Evolutionary conservation across 164 flowering plant species (phyloP).

Genomic region (grape (Vitis vinifera)): ASM3070453v1 NC_081805.1:6885501-6886000

Average conservation of each 20-base stretch:
- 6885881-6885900: too few species aligned
- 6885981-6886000: slow-evolving; percentile 45
- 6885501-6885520: slow-evolving; percentile 51
- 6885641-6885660: slow-evolving; percentile 39
- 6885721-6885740: slow-evolving; percentile 32
- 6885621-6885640: slow-evolving; percentile 47
- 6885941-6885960: slow-evolving; percentile 40
- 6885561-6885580: slow-evolving; percentile 70
- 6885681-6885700: slow-evolving; percentile 59
- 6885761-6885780: too few species aligned
- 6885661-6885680: slow-evolving; percentile 62
- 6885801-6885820: neutral
- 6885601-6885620: slow-evolving; percentile 28
- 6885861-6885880: too few species aligned
- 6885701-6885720: slow-evolving; percentile 46
- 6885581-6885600: slow-evolving; percentile 39
- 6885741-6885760: neutral
- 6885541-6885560: slow-evolving; percentile 45
- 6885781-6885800: neutral
- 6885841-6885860: too few species aligned
- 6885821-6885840: too few species aligned
- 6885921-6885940: neutral
- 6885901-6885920: too few species aligned
- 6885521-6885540: slow-evolving; percentile 34
- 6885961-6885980: slow-evolving; percentile 53